phyloP scores from a whole-genome alignment of 1,139 yeast species.

The Meyerozyma athensensis region DNA sequence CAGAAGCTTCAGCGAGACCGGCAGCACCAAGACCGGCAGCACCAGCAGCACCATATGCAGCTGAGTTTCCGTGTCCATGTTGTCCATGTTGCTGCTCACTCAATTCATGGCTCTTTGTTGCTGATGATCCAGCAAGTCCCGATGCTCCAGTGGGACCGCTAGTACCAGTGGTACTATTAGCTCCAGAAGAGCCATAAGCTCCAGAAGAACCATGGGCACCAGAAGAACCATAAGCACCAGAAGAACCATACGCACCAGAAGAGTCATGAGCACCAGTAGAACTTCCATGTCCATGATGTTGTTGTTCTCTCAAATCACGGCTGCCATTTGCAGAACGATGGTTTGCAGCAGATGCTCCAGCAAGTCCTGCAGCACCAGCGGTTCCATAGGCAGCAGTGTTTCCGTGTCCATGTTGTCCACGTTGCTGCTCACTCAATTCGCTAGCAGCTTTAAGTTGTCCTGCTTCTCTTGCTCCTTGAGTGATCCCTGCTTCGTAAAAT shows the following conservation, averaged over 20 bases:
- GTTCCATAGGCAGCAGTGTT: constrained; percentile 3
- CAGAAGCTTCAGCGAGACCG: constrained; percentile 6
- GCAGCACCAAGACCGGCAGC: constrained; percentile 5
- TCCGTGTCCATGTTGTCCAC: background rate
- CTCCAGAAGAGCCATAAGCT: too few relatives aligned
- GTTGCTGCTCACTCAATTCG: constrained; percentile 4
- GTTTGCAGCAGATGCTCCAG: constrained; percentile 4
- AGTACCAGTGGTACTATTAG: too few relatives aligned
- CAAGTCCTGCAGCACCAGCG: constrained; percentile 6
- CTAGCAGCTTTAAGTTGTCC: constrained; percentile 12
- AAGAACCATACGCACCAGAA: too few relatives aligned
- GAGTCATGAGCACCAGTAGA: too few relatives aligned
- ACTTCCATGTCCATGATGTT: too few relatives aligned
- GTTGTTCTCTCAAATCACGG: too few relatives aligned
- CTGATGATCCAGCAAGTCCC: too few relatives aligned
- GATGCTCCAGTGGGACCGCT: too few relatives aligned
- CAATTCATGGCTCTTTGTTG: too few relatives aligned
- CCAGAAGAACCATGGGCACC: too few relatives aligned
- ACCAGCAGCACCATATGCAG: constrained; percentile 6
- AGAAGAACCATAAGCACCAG: background rate
- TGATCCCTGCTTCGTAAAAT: constrained; percentile 13
- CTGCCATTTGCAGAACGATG: constrained; percentile 4
- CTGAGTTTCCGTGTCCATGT: background rate
- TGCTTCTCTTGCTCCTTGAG: constrained; percentile 14
- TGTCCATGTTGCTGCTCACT: background rate